A percentile compares a stretch with the other conserved stretches of the same genome.
Conservation (phyloP, 345 rosid species). For the Eucalyptus sp. region DNA sequence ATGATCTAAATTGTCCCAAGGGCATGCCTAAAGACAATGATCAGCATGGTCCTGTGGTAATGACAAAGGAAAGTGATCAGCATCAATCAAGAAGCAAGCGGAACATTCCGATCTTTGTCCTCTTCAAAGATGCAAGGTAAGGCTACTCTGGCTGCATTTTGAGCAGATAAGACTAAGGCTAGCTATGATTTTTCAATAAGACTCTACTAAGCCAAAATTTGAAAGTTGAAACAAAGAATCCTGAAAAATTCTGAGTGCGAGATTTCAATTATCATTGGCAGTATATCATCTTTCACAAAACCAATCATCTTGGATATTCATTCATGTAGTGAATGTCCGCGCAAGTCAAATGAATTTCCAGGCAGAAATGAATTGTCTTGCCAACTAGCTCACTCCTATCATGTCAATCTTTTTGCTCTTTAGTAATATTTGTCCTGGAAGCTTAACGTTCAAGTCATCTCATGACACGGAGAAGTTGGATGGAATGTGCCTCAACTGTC, state of each 20-base stretch:
- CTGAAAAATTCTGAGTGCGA: not conserved
- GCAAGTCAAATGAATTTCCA: not conserved
- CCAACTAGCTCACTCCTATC: not conserved
- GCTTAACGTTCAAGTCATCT: too few species aligned
- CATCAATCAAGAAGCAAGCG: too few species aligned
- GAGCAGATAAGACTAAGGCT: not conserved
- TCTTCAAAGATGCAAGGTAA: slow-evolving; percentile 24
- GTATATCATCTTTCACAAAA: not conserved
- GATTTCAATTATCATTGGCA: too few species aligned
- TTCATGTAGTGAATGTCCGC: not conserved
- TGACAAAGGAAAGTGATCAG: too few species aligned
- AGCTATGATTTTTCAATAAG: not conserved
- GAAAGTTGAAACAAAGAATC: not conserved
- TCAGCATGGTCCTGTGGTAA: too few species aligned
- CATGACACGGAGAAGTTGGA: too few species aligned
- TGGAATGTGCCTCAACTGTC: too few species aligned
- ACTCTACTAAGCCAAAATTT: not conserved
- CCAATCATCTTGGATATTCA: too few species aligned
- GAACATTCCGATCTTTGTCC: too few species aligned
- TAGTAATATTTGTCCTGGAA: not conserved
- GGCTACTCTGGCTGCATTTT: not conserved
- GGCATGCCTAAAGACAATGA: too few species aligned
- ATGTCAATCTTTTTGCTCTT: not conserved
- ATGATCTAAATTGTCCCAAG: too few species aligned
- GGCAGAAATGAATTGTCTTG: not conserved